Evolutionary conservation across 768 basidiomycete genomes (phyloP).

Genomic region (Macrolepiota dolichaula): DNA sequence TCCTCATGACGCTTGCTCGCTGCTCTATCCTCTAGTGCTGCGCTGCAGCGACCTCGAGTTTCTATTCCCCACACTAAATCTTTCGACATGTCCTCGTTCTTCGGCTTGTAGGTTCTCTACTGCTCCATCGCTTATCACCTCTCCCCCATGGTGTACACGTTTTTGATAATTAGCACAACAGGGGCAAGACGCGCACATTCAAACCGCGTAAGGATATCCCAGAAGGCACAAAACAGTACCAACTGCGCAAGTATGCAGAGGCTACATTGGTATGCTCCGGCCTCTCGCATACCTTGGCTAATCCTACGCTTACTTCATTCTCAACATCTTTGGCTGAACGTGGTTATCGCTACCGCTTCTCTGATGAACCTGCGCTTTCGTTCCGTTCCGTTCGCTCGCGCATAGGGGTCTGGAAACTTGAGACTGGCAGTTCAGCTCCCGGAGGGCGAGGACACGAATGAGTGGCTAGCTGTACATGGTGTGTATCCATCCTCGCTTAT

Average conservation of each 20-base stretch:
- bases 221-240: slow-evolving; percentile 97
- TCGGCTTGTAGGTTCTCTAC: slow-evolving; percentile 64
- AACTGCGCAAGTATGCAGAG: slow-evolving; percentile 95
- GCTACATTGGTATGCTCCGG: slow-evolving; percentile 72
- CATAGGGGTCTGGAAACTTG: slow-evolving; percentile 92
- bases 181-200: slow-evolving; percentile 92
- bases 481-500: slow-evolving; percentile 20
- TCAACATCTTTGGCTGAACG: background rate
- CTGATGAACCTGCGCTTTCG: background rate
- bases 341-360: background rate
- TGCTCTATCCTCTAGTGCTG: background rate
- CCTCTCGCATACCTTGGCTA: background rate
- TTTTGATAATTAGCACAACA: slow-evolving; percentile 23
- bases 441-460: slow-evolving; percentile 95
- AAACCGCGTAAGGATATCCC: slow-evolving; percentile 94
- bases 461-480: slow-evolving; percentile 99
- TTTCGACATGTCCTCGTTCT: slow-evolving; percentile 76
- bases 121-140: background rate
- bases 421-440: slow-evolving; percentile 90
- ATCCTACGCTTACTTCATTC: slow-evolving; percentile 5
- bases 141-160: background rate
- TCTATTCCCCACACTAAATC: background rate
- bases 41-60: background rate
- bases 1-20: background rate
- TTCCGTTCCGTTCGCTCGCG: background rate